Base-by-base conservation (phyloP, 108 stramenopile species). In the Cylindrotheca closterium region DNA sequence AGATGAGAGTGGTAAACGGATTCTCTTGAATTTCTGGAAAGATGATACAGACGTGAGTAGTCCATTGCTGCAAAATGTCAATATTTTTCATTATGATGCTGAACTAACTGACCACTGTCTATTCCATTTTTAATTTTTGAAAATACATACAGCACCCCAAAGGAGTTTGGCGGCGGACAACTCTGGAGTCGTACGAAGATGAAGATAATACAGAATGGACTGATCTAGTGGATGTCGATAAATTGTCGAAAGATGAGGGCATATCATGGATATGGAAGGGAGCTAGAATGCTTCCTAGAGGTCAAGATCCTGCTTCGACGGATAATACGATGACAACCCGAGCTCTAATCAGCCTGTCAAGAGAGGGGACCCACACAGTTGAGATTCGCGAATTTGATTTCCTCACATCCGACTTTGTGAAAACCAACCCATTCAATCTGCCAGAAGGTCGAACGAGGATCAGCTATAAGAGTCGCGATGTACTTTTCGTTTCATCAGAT, bases 251-350 rank as follows among this genome's bases (percentile, higher is more conserved):
- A 51, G 31, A 86, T 28, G 84, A 88, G 54, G 68, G 63, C 8
- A 84, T 78, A 19, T 80, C 86, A 18, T 96, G 95, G 95, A 91
- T 93, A 19, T 96, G 89, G 85, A 83, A 87, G 50, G 92, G 91
- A 25, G 70, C 70, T 27, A 52, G 57, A 7, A 60, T 83, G 2
- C 57, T 87, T n/a, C 84, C 87, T 18, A 74, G 85, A 28, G 55
- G 47, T n/a, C 66, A 82, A 2, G 89, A 87, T 82, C 67, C 80
- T 19, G 26, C 58, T 30, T 83, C 80, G n/a, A 30, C 55, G 22
- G 72, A 78, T 23, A 75, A 66, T 1, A 71, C 75, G 31, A 73
- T 57, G 22, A 84, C 81, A 2, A 88, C 84, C 8, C 65, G 95
- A 22, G 75, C 83, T 1, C 63, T 96, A 47, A 51, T 93, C 12